phyloP scores from a whole-genome alignment of 495 filamentous ascomycete species.

The Lepraria neglecta region DNA sequence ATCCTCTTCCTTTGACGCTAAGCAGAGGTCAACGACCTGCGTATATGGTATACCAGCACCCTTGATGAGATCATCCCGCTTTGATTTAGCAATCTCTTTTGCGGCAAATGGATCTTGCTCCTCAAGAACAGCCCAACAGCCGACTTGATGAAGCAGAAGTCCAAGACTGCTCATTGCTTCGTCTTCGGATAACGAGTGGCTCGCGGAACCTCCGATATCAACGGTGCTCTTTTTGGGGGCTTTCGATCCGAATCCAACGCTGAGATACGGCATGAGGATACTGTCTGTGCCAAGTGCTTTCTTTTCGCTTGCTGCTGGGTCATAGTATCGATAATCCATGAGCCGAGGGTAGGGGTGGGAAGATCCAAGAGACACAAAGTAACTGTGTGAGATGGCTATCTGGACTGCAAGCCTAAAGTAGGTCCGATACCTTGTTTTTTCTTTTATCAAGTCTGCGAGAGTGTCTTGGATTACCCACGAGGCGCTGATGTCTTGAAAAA shows the following conservation, averaged over 20 bases:
- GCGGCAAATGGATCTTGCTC: background rate
- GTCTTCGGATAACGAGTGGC: background rate
- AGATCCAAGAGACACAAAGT: background rate
- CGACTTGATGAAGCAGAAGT: constrained; percentile 8
- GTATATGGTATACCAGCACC: background rate
- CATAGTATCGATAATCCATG: background rate
- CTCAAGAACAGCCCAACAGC: background rate
- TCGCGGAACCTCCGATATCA: background rate
- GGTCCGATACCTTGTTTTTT: background rate
- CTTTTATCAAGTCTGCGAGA: background rate
- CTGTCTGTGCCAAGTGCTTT: background rate
- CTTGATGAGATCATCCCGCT: background rate
- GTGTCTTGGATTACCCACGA: background rate
- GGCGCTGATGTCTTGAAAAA: background rate
- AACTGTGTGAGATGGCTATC: background rate
- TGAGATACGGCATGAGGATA: background rate
- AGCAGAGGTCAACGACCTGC: constrained; percentile 1
- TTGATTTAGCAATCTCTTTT: background rate
- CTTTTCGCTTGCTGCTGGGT: background rate
- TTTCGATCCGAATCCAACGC: constrained; percentile 3
- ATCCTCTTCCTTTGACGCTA: background rate
- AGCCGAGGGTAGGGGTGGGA: background rate
- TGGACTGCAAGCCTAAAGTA: background rate
- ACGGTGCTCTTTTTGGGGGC: constrained; percentile 3
- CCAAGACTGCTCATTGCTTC: background rate